Percentiles rank a stretch among this genome's conserved stretches.
Conservation (phyloP, 2,329 filamentous ascomycete genomes). For the Colletotrichum tanaceti region DNA sequence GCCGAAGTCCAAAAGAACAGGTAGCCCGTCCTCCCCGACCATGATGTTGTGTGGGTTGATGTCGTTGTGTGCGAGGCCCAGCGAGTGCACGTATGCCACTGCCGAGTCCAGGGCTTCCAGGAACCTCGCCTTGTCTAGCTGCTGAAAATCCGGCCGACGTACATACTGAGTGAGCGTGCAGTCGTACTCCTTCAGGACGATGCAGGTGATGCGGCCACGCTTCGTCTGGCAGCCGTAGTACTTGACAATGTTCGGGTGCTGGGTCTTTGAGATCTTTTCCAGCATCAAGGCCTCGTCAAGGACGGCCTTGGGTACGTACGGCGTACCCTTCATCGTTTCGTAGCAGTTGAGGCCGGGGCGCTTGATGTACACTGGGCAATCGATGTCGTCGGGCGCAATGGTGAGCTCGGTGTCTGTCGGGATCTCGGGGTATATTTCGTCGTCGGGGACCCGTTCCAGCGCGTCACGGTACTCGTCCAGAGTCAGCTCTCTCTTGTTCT, state of each 20-base stretch:
- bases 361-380: neutral
- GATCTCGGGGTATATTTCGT: neutral
- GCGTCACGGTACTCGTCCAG: neutral
- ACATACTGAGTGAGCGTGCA: neutral
- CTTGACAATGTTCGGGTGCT: neutral
- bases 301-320: neutral
- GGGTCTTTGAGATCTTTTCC: neutral
- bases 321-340: neutral
- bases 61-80: slow-evolving; percentile 47
- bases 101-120: neutral
- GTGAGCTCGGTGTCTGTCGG: neutral
- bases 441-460: neutral
- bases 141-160: neutral
- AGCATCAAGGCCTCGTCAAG: neutral
- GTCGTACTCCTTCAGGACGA: neutral
- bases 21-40: slow-evolving; percentile 41
- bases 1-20: slow-evolving; percentile 46
- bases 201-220: neutral
- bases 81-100: slow-evolving; percentile 24
- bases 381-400: neutral
- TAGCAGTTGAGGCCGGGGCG: neutral
- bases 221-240: neutral
- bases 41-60: slow-evolving; percentile 46
- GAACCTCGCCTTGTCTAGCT: neutral
- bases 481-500: neutral